phyloP scores from a whole-genome alignment of 83 land plant species.

The Diphasiastrum complanatum region DNA sequence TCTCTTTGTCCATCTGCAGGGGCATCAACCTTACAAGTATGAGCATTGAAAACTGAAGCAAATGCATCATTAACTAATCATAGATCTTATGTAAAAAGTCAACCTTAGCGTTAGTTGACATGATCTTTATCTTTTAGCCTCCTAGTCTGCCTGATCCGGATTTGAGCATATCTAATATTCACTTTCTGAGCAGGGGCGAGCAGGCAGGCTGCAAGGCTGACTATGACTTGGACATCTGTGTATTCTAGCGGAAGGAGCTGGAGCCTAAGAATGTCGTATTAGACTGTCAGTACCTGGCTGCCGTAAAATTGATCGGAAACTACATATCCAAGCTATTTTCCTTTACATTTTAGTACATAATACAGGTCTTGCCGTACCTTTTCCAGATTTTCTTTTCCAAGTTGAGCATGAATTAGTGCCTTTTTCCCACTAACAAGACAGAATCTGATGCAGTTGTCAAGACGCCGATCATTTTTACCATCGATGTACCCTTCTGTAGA shows the following conservation, averaged over 20 bases:
- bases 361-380: constrained; percentile 11
- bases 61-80: background rate
- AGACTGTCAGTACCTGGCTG: too few relatives aligned
- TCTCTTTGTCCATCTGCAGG: constrained; percentile 64
- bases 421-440: constrained; percentile 73
- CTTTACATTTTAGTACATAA: background rate
- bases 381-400: constrained; percentile 22
- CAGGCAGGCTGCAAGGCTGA: too few relatives aligned
- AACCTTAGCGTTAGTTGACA: too few relatives aligned
- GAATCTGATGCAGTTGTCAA: constrained; percentile 66
- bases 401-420: constrained; percentile 50
- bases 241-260: too few relatives aligned
- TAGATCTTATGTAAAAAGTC: background rate
- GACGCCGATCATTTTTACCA: constrained; percentile 65
- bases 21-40: background rate
- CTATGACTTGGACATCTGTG: too few relatives aligned
- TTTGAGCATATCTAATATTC: too few relatives aligned
- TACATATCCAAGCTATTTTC: background rate
- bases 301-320: background rate
- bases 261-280: too few relatives aligned
- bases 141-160: too few relatives aligned
- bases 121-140: too few relatives aligned
- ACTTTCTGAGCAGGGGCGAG: too few relatives aligned
- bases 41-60: background rate
- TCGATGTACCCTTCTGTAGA: constrained; percentile 58